Evolutionary conservation across 129 eudicot species (phyloP).

Genomic region (Chrysanthemum makinoi): DNA sequence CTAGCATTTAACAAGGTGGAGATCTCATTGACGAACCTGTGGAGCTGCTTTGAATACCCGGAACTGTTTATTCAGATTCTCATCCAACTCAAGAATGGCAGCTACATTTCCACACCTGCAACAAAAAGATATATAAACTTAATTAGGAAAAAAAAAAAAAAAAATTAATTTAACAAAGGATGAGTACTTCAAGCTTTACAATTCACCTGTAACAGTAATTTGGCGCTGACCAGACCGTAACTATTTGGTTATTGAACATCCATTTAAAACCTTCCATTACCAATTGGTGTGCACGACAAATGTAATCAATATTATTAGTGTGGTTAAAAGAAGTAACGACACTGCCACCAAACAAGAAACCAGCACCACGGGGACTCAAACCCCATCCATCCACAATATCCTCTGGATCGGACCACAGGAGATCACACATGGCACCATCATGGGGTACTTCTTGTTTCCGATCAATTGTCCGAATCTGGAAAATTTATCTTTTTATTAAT

Average conservation of each 20-base stretch:
- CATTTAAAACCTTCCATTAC: constrained; percentile 99
- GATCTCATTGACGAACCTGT: constrained; percentile 55
- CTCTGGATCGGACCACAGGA: constrained; percentile 97
- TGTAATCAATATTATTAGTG: constrained; percentile 82
- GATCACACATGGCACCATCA: constrained; percentile 99
- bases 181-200: background rate
- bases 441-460: constrained; percentile 99
- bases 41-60: constrained; percentile 99
- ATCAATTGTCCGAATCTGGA: constrained; percentile 89
- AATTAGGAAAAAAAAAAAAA: background rate
- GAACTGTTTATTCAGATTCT: constrained; percentile 78
- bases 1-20: background rate
- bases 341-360: constrained; percentile 91
- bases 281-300: constrained; percentile 95
- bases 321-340: constrained; percentile 84
- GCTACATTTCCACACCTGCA: constrained; percentile 98
- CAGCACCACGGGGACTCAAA: constrained; percentile 99
- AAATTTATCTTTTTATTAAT: constrained; percentile 13
- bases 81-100: constrained; percentile 95
- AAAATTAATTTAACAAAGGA: background rate
- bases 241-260: constrained; percentile 97
- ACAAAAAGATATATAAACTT: background rate
- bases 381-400: constrained; percentile 98
- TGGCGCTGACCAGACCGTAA: constrained; percentile 99
- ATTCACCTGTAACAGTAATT: constrained; percentile 91